Conservation (phyloP, 2,329 filamentous ascomycete genomes). For the Colletotrichum musae region DNA sequence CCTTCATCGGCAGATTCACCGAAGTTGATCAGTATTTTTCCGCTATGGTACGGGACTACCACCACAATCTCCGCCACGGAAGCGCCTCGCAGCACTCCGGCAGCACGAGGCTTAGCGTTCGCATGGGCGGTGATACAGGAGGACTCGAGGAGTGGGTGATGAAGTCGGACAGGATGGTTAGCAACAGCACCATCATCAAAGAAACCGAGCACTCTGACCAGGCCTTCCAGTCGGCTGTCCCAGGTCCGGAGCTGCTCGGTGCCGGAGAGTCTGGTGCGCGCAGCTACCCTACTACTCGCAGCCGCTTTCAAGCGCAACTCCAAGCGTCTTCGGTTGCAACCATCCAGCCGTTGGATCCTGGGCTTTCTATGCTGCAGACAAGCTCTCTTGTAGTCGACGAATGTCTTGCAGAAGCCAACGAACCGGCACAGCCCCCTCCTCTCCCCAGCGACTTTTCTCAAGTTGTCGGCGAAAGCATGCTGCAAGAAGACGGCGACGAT, state of each 20-base stretch:
- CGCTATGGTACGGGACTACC: conserved; percentile 27
- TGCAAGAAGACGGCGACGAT: conserved; percentile 8
- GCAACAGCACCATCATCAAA: conserved; percentile 58
- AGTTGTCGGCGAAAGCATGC: neutral
- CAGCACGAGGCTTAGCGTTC: conserved; percentile 51
- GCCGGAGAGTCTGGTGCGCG: neutral
- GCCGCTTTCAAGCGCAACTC: no score
- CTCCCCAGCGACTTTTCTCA: neutral
- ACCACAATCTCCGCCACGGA: conserved; percentile 17
- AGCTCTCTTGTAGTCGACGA: neutral
- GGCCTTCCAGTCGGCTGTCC: conserved; percentile 45
- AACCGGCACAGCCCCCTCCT: neutral
- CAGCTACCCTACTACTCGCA: no score
- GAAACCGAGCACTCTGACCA: conserved; percentile 47
- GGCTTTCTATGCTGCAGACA: no score
- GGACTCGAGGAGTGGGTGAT: conserved; percentile 69
- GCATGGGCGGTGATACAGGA: conserved; percentile 61
- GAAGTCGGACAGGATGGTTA: conserved; percentile 55
- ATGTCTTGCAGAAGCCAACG: neutral
- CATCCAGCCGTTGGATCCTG: no score
- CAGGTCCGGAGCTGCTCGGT: neutral
- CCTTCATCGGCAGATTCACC: conserved; percentile 30
- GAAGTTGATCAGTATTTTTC: conserved; percentile 36
- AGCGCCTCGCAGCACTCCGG: neutral
- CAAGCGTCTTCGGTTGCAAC: no score